Evolutionary conservation across 2,329 filamentous ascomycete species (phyloP).

Genomic region (Colletotrichum shisoi): DNA sequence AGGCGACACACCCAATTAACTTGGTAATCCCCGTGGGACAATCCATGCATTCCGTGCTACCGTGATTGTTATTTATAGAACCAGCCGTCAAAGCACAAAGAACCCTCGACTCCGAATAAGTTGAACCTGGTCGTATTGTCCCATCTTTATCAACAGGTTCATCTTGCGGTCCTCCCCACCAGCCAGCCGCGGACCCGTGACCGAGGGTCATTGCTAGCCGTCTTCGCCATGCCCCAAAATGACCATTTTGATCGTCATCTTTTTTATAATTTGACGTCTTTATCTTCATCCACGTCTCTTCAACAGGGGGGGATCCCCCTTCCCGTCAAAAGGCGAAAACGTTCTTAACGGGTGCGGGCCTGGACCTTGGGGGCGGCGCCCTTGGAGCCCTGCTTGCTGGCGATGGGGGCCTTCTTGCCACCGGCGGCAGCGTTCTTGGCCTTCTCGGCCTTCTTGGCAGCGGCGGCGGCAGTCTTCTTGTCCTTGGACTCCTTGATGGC

Average conservation of each 20-base stretch:
- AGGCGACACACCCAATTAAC: constrained; percentile 2
- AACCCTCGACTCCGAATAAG: constrained; percentile 41
- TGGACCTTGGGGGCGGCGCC: constrained; percentile 85
- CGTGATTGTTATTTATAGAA: constrained; percentile 42
- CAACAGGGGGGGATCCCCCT: constrained; percentile 26
- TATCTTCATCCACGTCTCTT: constrained; percentile 6
- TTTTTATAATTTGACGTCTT: not conserved
- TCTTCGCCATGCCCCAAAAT: constrained; percentile 9
- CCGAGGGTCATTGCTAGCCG: constrained; percentile 2
- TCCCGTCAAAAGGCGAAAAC: constrained; percentile 16
- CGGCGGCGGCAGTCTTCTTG: constrained; percentile 89
- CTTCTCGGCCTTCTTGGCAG: constrained; percentile 99
- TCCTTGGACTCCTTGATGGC: constrained; percentile 99
- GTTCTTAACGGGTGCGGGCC: constrained; percentile 81
- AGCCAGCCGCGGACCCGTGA: constrained; percentile 11
- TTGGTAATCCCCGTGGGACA: constrained; percentile 40
- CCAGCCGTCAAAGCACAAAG: constrained; percentile 41
- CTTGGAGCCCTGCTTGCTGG: constrained; percentile 97
- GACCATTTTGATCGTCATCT: constrained; percentile 3
- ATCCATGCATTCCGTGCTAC: constrained; percentile 43
- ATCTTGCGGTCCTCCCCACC: constrained; percentile 21
- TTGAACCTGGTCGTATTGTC: constrained; percentile 36
- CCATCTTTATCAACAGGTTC: constrained; percentile 25
- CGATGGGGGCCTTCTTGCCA: constrained; percentile 80
- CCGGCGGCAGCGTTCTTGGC: constrained; percentile 85